Conservation (phyloP, 2,329 filamentous ascomycete species). For the Lomentospora prolificans region DNA sequence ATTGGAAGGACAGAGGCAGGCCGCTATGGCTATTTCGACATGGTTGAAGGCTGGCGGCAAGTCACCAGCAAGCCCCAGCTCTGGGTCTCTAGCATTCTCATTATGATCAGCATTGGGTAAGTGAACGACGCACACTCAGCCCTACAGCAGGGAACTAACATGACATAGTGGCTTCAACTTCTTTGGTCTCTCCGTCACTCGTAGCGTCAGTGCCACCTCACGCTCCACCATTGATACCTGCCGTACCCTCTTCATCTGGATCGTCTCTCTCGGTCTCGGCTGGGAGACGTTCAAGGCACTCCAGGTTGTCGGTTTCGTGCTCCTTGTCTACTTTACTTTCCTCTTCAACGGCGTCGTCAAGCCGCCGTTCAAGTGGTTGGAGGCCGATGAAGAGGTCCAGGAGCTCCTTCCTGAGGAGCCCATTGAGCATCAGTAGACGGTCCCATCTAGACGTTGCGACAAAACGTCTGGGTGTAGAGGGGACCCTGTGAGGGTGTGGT, state of each 20-base stretch:
- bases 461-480: neutral
- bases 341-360: slow-evolving; percentile 90
- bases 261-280: slow-evolving; percentile 81
- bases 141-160: too few species aligned
- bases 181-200: slow-evolving; percentile 90
- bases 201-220: slow-evolving; percentile 80
- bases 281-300: slow-evolving; percentile 99
- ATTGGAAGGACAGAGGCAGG: slow-evolving; percentile 69
- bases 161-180: slow-evolving; percentile 82
- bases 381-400: slow-evolving; percentile 42
- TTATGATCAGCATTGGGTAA: slow-evolving; percentile 97
- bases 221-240: slow-evolving; percentile 96
- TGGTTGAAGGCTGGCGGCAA: slow-evolving; percentile 73
- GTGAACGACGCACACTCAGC: too few species aligned
- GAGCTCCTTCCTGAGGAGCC: slow-evolving; percentile 73
- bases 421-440: slow-evolving; percentile 53
- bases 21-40: slow-evolving; percentile 78
- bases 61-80: slow-evolving; percentile 64
- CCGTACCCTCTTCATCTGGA: slow-evolving; percentile 95
- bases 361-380: slow-evolving; percentile 65
- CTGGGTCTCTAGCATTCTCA: slow-evolving; percentile 68
- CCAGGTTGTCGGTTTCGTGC: slow-evolving; percentile 76
- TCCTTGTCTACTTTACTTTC: slow-evolving; percentile 94
- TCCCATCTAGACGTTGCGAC: neutral
- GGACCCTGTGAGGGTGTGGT: neutral